Evolutionary conservation across 2,329 filamentous ascomycete species (phyloP), one percentile per base, ranked within the genome.

Genomic region (Zasmidium citrigriseum): DNA sequence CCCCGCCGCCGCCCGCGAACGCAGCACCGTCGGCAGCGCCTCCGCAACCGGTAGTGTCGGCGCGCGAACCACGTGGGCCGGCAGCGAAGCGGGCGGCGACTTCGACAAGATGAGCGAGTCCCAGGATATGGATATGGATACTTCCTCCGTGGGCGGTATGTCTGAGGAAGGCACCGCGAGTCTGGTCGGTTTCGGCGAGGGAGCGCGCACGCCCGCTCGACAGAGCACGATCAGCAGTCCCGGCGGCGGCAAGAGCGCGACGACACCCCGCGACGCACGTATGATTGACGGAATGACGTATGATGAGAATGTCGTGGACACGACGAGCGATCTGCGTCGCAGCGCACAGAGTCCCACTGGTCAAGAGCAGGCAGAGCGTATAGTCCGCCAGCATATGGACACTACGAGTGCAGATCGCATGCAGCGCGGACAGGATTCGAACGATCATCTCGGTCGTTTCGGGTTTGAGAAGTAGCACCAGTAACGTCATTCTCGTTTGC

Each of bases 151-250:
- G 52, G 89, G 91, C 64, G 90, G 89, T 59, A 89, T 95, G 82
- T 93, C 90, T 67, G 92, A 96, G 67, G 91, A 96, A 68, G 89
- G 88, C 7, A 88, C 87, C 53, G 90, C 88, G 2, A 93, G 89
- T 62, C 81, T 97, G 4, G 93, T 97, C 10, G 93, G 89, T 0
- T 97, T 97, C 67, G 93, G 93, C 51, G 93, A 97, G 73, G 93
- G 93, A 29, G 93, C 93, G 10, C 72, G 79, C 57, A 82, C 80
- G n/a, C 79, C 80, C 20, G 79, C 79, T 12, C 68, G 79, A 50
- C 74, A 78, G 62, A 90, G 89, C 66, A 91, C 89, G 73, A 91
- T 91, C 44, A 87, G 93, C 57, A 91, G 87, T 59, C 91, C 91
- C 0, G 90, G 55, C 25, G 67, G 29, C 61, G 69, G 44, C 66